Conservation (phyloP, 257 asterid species). For the Scutellaria minor region DNA sequence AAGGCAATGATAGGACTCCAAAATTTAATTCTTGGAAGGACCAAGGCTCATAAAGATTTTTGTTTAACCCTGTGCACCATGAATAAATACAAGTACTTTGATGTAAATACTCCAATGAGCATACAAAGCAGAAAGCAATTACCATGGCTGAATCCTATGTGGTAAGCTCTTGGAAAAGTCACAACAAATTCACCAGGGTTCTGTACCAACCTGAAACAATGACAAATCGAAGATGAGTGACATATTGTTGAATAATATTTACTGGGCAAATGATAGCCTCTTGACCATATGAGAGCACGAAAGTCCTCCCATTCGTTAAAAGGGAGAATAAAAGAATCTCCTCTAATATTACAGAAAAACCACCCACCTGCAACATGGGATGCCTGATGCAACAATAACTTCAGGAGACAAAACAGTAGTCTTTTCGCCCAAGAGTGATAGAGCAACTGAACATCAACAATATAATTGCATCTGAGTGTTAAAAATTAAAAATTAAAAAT, state of each 20-base stretch:
- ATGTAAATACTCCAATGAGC: slow-evolving; percentile 17
- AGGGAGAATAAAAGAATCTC: slow-evolving; percentile 25
- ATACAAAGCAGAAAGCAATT: slow-evolving; percentile 46
- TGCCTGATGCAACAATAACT: slow-evolving; percentile 71
- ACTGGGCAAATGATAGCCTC: slow-evolving; percentile 20
- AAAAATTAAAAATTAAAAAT: neutral
- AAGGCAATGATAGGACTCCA: slow-evolving; percentile 26
- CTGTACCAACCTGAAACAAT: slow-evolving; percentile 81
- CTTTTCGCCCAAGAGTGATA: slow-evolving; percentile 90
- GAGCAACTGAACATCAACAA: slow-evolving; percentile 74
- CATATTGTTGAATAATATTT: slow-evolving; percentile 20
- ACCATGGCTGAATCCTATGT: slow-evolving; percentile 99
- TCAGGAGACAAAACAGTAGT: slow-evolving; percentile 95
- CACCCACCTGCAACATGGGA: slow-evolving; percentile 96
- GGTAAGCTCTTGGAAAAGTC: slow-evolving; percentile 99
- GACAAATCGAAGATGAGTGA: slow-evolving; percentile 40
- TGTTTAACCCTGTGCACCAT: neutral
- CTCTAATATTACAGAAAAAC: slow-evolving; percentile 31
- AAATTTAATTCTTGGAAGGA: slow-evolving; percentile 20
- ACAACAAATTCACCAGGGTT: slow-evolving; percentile 98
- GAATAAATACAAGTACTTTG: slow-evolving; percentile 23
- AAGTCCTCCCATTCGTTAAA: slow-evolving; percentile 25
- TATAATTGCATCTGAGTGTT: slow-evolving; percentile 43
- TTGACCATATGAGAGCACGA: slow-evolving; percentile 22
- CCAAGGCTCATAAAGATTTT: slow-evolving; percentile 4